Percentiles rank a stretch among this genome's conserved stretches.
Evolutionary conservation across 2,329 filamentous ascomycete species (phyloP).

Genomic region (Ophiocordyceps camponoti-floridani): DNA sequence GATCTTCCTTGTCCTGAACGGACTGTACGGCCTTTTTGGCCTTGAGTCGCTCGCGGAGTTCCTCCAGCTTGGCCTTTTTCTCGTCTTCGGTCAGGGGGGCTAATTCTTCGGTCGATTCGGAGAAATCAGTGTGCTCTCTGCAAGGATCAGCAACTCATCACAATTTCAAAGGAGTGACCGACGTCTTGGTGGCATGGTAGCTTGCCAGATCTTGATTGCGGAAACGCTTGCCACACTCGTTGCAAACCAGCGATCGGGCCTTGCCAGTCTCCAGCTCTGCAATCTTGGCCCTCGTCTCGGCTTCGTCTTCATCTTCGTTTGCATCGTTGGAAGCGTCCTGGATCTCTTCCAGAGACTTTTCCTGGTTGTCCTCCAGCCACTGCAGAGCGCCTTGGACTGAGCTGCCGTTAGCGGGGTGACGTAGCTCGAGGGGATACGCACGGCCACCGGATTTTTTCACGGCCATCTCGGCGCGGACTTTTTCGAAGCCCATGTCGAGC

Average conservation of each 20-base stretch:
- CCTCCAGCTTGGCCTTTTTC: constrained; percentile 62
- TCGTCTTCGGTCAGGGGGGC: constrained; percentile 82
- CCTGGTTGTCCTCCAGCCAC: constrained; percentile 86
- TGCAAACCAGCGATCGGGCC: constrained; percentile 69
- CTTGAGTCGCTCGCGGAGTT: constrained; percentile 53
- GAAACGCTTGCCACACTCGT: constrained; percentile 88
- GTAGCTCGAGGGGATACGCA: constrained; percentile 11
- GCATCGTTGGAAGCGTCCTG: constrained; percentile 21
- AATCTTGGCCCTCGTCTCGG: constrained; percentile 33
- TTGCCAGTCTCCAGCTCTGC: constrained; percentile 53
- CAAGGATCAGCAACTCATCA: constrained; percentile 2
- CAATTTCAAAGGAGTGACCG: constrained; percentile 11
- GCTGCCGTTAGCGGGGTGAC: background rate
- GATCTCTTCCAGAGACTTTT: constrained; percentile 72
- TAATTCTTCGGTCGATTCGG: constrained; percentile 84
- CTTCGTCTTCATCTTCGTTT: constrained; percentile 28
- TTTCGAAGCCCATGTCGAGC: constrained; percentile 66
- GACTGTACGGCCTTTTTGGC: constrained; percentile 54
- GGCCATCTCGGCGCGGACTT: constrained; percentile 64
- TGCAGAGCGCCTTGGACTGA: constrained; percentile 76
- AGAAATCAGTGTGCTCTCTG: constrained; percentile 75
- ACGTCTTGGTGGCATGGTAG: constrained; percentile 81
- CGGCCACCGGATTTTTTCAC: constrained; percentile 67
- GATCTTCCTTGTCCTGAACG: constrained; percentile 59
- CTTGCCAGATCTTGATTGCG: constrained; percentile 64